Evolutionary conservation across 1,139 yeast genomes (phyloP).

Genomic region (Sugiyamaella paludigena): DNA sequence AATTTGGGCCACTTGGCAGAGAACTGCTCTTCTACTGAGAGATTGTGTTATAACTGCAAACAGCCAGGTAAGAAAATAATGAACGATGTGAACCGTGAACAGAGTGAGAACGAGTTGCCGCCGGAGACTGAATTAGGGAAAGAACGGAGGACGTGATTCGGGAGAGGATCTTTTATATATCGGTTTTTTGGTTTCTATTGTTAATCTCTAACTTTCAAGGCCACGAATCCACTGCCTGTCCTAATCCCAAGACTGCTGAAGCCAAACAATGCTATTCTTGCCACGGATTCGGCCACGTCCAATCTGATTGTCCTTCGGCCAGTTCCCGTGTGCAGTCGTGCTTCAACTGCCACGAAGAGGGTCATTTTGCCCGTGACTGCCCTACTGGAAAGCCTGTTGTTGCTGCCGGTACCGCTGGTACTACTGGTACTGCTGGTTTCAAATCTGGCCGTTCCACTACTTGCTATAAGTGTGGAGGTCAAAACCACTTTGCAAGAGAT

Average conservation of each 20-base stretch:
- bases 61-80: slow-evolving; percentile 36
- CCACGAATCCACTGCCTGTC: slow-evolving; percentile 83
- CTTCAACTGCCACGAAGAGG: slow-evolving; percentile 65
- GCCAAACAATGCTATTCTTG: slow-evolving; percentile 85
- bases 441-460: slow-evolving; percentile 44
- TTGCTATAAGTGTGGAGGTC: slow-evolving; percentile 91
- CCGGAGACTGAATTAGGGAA: no score
- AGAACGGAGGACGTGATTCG: not conserved
- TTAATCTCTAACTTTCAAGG: slow-evolving; percentile 39
- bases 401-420: slow-evolving; percentile 26
- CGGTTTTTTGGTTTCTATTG: no score
- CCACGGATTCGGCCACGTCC: slow-evolving; percentile 69
- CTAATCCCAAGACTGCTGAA: slow-evolving; percentile 78
- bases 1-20: slow-evolving; percentile 91
- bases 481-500: slow-evolving; percentile 89
- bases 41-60: slow-evolving; percentile 91
- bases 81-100: not conserved
- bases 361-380: slow-evolving; percentile 73
- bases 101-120: not conserved
- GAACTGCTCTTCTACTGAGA: slow-evolving; percentile 75
- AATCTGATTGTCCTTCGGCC: slow-evolving; percentile 55
- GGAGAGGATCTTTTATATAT: no score
- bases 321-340: slow-evolving; percentile 19
- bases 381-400: slow-evolving; percentile 39
- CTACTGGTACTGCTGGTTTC: slow-evolving; percentile 1